Conservation (phyloP, 2,329 filamentous ascomycete genomes). For the Magnaporthiopsis incrustans region DNA sequence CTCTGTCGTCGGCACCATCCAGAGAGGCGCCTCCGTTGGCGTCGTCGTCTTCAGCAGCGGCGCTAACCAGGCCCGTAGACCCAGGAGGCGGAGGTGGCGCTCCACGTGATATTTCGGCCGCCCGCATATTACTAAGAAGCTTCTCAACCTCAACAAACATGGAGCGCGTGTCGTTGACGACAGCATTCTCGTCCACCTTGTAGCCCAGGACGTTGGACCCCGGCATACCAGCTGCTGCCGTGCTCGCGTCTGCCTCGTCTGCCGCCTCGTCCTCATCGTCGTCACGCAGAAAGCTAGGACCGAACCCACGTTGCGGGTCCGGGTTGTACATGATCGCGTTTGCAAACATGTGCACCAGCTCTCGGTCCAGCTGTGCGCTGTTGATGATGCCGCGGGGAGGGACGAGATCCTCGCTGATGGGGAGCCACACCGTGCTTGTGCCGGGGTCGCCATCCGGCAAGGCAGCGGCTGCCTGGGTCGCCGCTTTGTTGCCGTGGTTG, state of each 20-base stretch:
- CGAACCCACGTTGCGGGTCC: slow-evolving; percentile 65
- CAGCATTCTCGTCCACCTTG: slow-evolving; percentile 70
- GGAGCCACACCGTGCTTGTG: slow-evolving; percentile 52
- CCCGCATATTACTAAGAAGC: slow-evolving; percentile 66
- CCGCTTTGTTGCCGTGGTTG: slow-evolving; percentile 61
- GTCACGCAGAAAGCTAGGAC: slow-evolving; percentile 48
- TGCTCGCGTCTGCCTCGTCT: slow-evolving; percentile 16
- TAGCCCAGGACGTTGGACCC: slow-evolving; percentile 42
- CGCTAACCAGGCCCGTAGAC: slow-evolving; percentile 7
- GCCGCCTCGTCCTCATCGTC: slow-evolving; percentile 27
- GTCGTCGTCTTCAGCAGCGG: slow-evolving; percentile 9
- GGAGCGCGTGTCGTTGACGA: slow-evolving; percentile 78
- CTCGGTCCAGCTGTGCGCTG: slow-evolving; percentile 82
- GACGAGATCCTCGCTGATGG: slow-evolving; percentile 67
- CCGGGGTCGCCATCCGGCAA: slow-evolving; percentile 53
- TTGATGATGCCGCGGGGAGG: slow-evolving; percentile 90
- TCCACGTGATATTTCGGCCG: slow-evolving; percentile 54
- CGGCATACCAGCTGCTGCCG: slow-evolving; percentile 31
- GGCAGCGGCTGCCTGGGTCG: slow-evolving; percentile 49
- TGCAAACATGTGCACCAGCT: slow-evolving; percentile 92
- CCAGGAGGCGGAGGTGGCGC: slow-evolving; percentile 25
- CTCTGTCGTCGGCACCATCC: slow-evolving; percentile 10
- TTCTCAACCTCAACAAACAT: slow-evolving; percentile 88
- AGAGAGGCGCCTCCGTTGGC: slow-evolving; percentile 6
- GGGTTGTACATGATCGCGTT: slow-evolving; percentile 99